A percentile compares a stretch with the other conserved stretches of the same genome.
phyloP scores from a whole-genome alignment of 2,329 filamentous ascomycete species.

The Knufia fluminis region DNA sequence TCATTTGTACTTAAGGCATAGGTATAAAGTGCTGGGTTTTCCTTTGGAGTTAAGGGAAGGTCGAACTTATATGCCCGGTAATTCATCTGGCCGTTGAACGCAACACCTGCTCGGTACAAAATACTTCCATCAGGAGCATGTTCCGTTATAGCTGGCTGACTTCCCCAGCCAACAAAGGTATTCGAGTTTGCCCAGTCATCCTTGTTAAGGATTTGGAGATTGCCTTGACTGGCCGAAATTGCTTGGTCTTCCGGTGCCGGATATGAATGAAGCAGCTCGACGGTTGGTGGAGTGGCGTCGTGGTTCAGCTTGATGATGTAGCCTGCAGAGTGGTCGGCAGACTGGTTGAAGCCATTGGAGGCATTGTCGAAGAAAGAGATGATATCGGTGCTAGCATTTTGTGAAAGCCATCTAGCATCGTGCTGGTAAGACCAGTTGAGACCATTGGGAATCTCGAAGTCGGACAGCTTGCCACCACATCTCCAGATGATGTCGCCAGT shows the following conservation, averaged over 20 bases:
- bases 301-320: slow-evolving; percentile 34
- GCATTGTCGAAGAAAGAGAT: slow-evolving; percentile 36
- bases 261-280: slow-evolving; percentile 49
- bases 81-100: slow-evolving; percentile 30
- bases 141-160: slow-evolving; percentile 33
- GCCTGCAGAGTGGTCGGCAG: slow-evolving; percentile 31
- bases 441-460: slow-evolving; percentile 15
- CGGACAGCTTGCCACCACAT: slow-evolving; percentile 30
- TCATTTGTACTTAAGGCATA: slow-evolving; percentile 24
- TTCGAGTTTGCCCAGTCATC: slow-evolving; percentile 26
- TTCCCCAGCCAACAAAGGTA: slow-evolving; percentile 35
- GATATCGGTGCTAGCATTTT: slow-evolving; percentile 31
- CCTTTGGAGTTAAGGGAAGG: slow-evolving; percentile 29
- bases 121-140: slow-evolving; percentile 30
- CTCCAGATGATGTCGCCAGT: slow-evolving; percentile 33
- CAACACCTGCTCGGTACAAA: slow-evolving; percentile 31
- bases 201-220: slow-evolving; percentile 27
- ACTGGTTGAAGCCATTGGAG: slow-evolving; percentile 33
- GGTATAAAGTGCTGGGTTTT: slow-evolving; percentile 33
- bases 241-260: slow-evolving; percentile 45
- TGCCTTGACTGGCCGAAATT: slow-evolving; percentile 40
- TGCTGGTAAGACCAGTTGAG: slow-evolving; percentile 35
- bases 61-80: slow-evolving; percentile 35
- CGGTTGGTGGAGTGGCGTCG: slow-evolving; percentile 24
- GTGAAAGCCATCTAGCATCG: slow-evolving; percentile 32